Evolutionary conservation across 106 monocot species (phyloP), one percentile per base, ranked within the genome.

Genomic region (Alisma plantagoaquatica): DNA sequence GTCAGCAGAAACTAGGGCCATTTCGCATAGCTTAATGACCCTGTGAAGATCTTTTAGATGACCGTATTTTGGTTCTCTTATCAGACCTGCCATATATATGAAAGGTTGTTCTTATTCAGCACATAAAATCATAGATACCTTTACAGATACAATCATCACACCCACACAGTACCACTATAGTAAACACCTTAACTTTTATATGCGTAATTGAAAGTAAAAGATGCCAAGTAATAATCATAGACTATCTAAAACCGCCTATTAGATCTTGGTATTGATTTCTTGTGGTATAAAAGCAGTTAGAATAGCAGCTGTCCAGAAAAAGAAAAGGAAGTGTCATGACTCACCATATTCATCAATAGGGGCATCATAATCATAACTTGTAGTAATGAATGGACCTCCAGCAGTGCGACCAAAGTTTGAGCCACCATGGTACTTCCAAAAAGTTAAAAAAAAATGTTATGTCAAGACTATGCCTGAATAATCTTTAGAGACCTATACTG

Each of bases 191-290:
- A n/a, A n/a, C n/a, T n/a, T n/a, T n/a, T n/a, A n/a, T n/a, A n/a
- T n/a, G n/a, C n/a, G n/a, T n/a, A n/a, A n/a, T n/a, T n/a, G n/a
- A n/a, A n/a, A n/a, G n/a, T n/a, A n/a, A n/a, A n/a, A n/a, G n/a
- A n/a, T n/a, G n/a, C n/a, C n/a, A n/a, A n/a, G n/a, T n/a, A n/a
- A n/a, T n/a, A n/a, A n/a, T 79, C 57, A 89, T 83, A 64, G 88
- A 62, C 88, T 83, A 89, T 61, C 83, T 89, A 33, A 83, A 83
- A 61, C 75, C 73, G 54, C 88, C 83, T 30, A 44, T 24, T 22
- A 89, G 49, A 42, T 83, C 88, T 89, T 60, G 42, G 71, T 24
- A 29, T 53, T 27, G 29, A 53, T 29, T 27, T 14, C 27, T 29
- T 29, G 27, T 10, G 27, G 5, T 26, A 16, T 53, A 9, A 49